phyloP scores from a whole-genome alignment of 306 rosid genomes.

The Pueraria montana region DNA sequence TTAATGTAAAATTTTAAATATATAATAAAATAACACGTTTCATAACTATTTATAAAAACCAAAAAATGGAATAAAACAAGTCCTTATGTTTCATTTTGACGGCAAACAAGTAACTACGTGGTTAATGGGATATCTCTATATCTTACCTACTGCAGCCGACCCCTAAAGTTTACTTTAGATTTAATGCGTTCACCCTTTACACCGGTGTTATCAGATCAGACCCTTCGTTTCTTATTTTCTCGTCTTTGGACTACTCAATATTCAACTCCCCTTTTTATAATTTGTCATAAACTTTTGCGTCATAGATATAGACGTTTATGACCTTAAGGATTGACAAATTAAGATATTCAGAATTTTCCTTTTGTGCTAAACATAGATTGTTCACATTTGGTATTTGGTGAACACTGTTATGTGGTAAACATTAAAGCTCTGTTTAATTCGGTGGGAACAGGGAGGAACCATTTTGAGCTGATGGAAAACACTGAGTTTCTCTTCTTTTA shows the following conservation, averaged over 20 bases:
- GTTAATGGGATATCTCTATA: neutral
- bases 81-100: neutral
- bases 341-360: neutral
- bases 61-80: neutral
- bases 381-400: neutral
- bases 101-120: neutral
- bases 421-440: neutral
- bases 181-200: constrained; percentile 18
- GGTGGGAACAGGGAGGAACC: neutral
- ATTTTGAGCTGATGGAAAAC: too few species aligned
- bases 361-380: too few species aligned
- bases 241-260: constrained; percentile 13
- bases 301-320: neutral
- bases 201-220: neutral
- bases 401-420: neutral
- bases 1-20: too few species aligned
- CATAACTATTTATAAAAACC: neutral
- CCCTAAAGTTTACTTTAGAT: constrained; percentile 9
- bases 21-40: neutral
- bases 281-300: neutral
- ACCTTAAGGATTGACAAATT: neutral
- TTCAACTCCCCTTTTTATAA: neutral
- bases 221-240: neutral
- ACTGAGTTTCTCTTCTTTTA: too few species aligned
- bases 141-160: constrained; percentile 3